These are phyloP conservation scores for Trichosporon sp. DNA, from an alignment of 1,284 basidiomycete genomes.

Conservation along the genomic window DNA sequence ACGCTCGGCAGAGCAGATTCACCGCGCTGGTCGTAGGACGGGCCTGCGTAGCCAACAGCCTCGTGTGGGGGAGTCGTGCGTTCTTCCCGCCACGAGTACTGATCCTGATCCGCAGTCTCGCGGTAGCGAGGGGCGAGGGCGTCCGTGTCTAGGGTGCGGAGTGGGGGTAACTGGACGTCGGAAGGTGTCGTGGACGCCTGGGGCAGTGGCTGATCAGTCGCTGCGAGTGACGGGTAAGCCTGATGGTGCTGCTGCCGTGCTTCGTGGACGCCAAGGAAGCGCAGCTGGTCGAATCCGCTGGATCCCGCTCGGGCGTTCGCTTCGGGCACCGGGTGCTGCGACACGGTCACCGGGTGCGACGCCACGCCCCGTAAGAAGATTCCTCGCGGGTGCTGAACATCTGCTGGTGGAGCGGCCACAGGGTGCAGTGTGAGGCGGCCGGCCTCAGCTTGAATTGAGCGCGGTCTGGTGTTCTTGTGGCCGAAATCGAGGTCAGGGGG, in stretches of 20 bases:
- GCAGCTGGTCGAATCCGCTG: background rate
- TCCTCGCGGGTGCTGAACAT: conserved; percentile 4
- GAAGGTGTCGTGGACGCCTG: background rate
- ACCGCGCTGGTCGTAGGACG: background rate
- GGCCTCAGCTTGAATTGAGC: background rate
- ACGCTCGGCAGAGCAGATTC: background rate
- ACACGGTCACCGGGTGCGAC: background rate
- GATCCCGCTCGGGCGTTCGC: background rate
- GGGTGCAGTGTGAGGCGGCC: conserved; percentile 5
- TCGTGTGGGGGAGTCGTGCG: background rate
- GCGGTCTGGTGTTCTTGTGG: background rate
- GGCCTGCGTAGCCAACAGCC: background rate
- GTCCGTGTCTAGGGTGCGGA: background rate
- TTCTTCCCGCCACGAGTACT: background rate
- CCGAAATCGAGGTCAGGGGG: background rate
- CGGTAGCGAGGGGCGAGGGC: background rate
- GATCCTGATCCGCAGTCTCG: background rate
- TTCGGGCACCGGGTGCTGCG: background rate
- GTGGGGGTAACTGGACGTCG: background rate
- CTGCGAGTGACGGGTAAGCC: background rate
- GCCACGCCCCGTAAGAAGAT: conserved; percentile 3
- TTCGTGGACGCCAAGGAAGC: background rate
- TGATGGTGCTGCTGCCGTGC: background rate
- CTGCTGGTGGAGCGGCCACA: conserved; percentile 1
- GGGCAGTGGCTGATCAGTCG: background rate